Percentiles rank a stretch among this genome's conserved stretches.
Conservation (phyloP, 495 filamentous ascomycete genomes). For the Penicillium pulvis region DNA sequence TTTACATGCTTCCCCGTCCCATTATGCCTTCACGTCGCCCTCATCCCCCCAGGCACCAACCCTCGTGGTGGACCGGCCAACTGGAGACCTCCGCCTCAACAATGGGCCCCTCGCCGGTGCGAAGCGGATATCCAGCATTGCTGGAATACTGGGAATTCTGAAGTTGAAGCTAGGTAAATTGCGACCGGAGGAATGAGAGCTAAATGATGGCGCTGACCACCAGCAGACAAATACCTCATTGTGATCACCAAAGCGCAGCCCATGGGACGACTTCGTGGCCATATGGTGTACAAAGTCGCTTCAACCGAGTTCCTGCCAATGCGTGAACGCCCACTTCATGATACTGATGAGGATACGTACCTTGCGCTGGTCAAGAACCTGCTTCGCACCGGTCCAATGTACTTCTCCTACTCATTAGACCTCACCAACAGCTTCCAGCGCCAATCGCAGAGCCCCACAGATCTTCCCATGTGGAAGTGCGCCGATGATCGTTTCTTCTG, state of each 20-base stretch:
- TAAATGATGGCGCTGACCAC: conserved; percentile 15
- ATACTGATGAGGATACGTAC: conserved; percentile 91
- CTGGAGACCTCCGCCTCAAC: conserved; percentile 84
- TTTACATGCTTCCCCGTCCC: conserved; percentile 82
- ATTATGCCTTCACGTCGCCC: conserved; percentile 96
- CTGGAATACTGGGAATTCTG: conserved; percentile 91
- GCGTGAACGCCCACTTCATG: conserved; percentile 86
- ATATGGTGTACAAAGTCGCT: conserved; percentile 90
- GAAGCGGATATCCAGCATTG: conserved; percentile 88
- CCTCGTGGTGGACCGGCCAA: conserved; percentile 85
- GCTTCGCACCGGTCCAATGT: conserved; percentile 85
- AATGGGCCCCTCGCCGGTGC: conserved; percentile 72
- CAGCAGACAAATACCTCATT: conserved; percentile 91
- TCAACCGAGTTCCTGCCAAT: conserved; percentile 92
- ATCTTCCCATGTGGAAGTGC: conserved; percentile 80
- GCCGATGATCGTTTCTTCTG: conserved; percentile 98
- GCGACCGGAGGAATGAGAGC: conserved; percentile 1
- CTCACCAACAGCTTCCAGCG: conserved; percentile 94
- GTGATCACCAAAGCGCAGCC: conserved; percentile 93
- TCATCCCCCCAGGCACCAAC: conserved; percentile 87
- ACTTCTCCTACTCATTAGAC: conserved; percentile 96
- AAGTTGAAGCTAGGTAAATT: conserved; percentile 80
- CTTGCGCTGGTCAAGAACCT: conserved; percentile 74
- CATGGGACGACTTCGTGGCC: conserved; percentile 85
- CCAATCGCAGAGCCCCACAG: conserved; percentile 70